Percentiles rank a stretch among this genome's conserved stretches.
These are phyloP conservation scores for Geotrichum armillariae DNA, from an alignment of 1,139 yeast genomes.

Conservation along the genomic window DNA sequence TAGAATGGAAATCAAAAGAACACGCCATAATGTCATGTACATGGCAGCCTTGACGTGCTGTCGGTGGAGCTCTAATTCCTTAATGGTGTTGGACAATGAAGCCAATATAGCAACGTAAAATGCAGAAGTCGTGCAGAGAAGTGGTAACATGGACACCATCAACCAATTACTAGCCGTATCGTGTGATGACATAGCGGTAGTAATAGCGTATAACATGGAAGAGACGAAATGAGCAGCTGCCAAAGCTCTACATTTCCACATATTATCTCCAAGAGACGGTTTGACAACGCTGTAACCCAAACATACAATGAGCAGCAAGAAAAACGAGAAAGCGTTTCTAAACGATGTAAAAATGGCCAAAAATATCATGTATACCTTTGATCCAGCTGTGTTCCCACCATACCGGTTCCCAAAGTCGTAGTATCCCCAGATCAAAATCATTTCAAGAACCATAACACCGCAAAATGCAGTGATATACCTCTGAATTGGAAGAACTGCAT, in stretches of 20 bases:
- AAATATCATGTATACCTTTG: constrained; percentile 71
- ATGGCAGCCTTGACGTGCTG: constrained; percentile 86
- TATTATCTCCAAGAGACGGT: constrained; percentile 72
- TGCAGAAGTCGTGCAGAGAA: constrained; percentile 63
- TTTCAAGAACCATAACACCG: constrained; percentile 78
- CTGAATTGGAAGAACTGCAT: constrained; percentile 86
- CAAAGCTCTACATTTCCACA: constrained; percentile 80
- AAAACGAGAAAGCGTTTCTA: constrained; percentile 84
- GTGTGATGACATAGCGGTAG: constrained; percentile 58
- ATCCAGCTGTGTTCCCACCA: constrained; percentile 54
- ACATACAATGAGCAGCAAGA: constrained; percentile 77
- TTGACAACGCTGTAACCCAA: constrained; percentile 91
- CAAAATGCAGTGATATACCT: constrained; percentile 84
- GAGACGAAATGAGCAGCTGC: constrained; percentile 62
- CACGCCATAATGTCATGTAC: constrained; percentile 74
- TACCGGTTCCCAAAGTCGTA: constrained; percentile 77
- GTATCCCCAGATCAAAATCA: constrained; percentile 86
- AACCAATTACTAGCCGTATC: constrained; percentile 48
- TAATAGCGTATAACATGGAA: constrained; percentile 64
- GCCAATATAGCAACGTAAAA: constrained; percentile 75
- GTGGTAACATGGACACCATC: constrained; percentile 58
- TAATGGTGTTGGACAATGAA: constrained; percentile 72
- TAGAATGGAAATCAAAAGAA: constrained; percentile 65
- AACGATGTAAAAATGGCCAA: constrained; percentile 76
- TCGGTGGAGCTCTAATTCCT: constrained; percentile 73